These are phyloP conservation scores for Drechslerella dactyloides DNA, from an alignment of 2,329 filamentous ascomycete genomes.

Conservation along the genomic window DNA sequence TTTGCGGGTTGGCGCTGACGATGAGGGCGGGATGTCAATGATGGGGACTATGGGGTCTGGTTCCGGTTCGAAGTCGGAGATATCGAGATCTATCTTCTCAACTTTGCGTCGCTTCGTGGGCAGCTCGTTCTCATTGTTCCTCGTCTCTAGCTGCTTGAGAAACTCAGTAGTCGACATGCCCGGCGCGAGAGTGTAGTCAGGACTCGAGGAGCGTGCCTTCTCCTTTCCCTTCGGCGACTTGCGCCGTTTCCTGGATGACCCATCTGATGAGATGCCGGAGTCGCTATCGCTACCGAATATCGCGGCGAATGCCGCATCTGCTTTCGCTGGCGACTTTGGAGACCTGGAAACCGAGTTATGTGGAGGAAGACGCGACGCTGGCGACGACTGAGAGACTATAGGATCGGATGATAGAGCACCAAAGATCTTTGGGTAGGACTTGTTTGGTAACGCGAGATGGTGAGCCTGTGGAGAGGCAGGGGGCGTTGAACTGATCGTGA, in stretches of 20 bases:
- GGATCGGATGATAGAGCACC: conserved; percentile 36
- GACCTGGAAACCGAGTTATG: neutral
- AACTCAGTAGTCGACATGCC: conserved; percentile 13
- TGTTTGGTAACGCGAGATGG: neutral
- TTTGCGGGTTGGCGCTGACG: conserved; percentile 58
- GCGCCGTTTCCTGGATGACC: neutral
- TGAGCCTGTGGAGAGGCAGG: conserved; percentile 15
- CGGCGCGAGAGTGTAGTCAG: neutral
- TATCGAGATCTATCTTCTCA: conserved; percentile 21
- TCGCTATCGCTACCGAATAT: conserved; percentile 23
- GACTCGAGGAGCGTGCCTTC: conserved; percentile 1
- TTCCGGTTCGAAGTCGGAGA: conserved; percentile 22
- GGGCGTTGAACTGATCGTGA: conserved; percentile 39
- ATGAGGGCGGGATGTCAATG: conserved; percentile 1
- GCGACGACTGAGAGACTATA: conserved; percentile 42
- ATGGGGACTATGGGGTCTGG: neutral
- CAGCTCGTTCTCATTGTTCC: conserved; percentile 16
- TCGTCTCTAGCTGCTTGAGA: conserved; percentile 1
- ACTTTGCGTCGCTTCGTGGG: conserved; percentile 32
- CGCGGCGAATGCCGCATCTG: conserved; percentile 10
- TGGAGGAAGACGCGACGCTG: conserved; percentile 2
- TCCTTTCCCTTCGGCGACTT: conserved; percentile 24
- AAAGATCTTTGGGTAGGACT: conserved; percentile 37
- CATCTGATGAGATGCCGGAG: conserved; percentile 16
- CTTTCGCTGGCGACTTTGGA: conserved; percentile 11